Evolutionary conservation across 129 eudicot species (phyloP).

Genomic region (Deinandra increscens): DNA sequence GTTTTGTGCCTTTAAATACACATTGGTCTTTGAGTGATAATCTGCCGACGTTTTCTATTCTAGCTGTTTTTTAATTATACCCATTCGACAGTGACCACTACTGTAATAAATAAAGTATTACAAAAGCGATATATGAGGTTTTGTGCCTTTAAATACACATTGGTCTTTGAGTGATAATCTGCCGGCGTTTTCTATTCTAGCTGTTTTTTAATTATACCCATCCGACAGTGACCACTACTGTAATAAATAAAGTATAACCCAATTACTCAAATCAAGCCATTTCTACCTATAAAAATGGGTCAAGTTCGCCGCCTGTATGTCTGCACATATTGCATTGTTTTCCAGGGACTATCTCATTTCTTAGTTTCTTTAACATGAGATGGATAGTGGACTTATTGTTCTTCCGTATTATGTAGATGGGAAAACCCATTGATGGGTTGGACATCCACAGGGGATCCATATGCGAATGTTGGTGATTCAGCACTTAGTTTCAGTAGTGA

Average conservation of each 20-base stretch:
- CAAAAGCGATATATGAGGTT: background rate
- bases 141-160: background rate
- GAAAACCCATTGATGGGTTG: constrained; percentile 99
- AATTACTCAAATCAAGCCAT: background rate
- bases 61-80: no score
- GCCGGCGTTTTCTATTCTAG: no score
- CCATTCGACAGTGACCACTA: no score
- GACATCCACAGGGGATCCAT: constrained; percentile 98
- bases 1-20: background rate
- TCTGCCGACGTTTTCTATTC: no score
- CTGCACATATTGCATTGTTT: background rate
- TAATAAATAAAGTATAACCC: background rate
- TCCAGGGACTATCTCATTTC: background rate
- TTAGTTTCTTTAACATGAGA: background rate
- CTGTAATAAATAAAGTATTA: background rate
- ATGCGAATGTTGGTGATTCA: constrained; percentile 88
- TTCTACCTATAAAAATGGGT: background rate
- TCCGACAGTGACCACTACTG: no score
- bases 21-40: no score
- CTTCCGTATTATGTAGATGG: constrained; percentile 55
- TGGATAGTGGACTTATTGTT: constrained; percentile 5
- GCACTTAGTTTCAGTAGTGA: constrained; percentile 68
- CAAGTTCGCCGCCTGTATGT: background rate
- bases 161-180: no score
- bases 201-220: no score